Percentiles rank a stretch among this genome's conserved stretches.
These are phyloP conservation scores for Amesomyces nigricolor DNA, from an alignment of 2,329 filamentous ascomycete species.

Conservation along the genomic window DNA sequence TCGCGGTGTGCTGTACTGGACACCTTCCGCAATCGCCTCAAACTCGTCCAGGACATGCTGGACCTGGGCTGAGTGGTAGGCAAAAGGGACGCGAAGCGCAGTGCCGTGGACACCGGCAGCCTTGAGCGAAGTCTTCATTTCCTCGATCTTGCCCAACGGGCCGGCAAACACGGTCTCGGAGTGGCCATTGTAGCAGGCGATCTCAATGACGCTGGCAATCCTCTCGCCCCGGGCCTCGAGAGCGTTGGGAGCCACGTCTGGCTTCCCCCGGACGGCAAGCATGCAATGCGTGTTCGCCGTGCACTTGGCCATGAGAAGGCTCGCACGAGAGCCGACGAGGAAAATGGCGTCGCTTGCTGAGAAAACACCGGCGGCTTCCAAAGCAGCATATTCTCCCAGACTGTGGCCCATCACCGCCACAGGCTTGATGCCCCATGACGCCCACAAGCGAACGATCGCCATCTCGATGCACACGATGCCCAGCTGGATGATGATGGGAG, in stretches of 20 bases:
- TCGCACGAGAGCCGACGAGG: conserved; percentile 62
- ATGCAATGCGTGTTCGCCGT: conserved; percentile 59
- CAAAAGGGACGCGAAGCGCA: conserved; percentile 46
- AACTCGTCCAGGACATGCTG: conserved; percentile 55
- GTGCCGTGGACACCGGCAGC: conserved; percentile 38
- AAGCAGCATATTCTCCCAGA: conserved; percentile 68
- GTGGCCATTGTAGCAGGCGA: conserved; percentile 71
- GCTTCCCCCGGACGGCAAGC: conserved; percentile 51
- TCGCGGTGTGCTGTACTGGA: conserved; percentile 40
- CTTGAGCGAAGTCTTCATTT: conserved; percentile 37
- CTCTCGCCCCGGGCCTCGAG: conserved; percentile 42
- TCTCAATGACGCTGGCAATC: conserved; percentile 35
- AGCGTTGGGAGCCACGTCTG: conserved; percentile 45
- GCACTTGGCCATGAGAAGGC: conserved; percentile 60
- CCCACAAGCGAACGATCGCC: conserved; percentile 51
- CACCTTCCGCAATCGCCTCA: conserved; percentile 38
- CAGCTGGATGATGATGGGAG: conserved; percentile 49
- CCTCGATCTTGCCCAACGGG: conserved; percentile 36
- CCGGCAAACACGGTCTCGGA: conserved; percentile 67
- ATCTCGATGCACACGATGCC: conserved; percentile 52
- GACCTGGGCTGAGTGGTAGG: conserved; percentile 50
- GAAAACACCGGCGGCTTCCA: conserved; percentile 64
- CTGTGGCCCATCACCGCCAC: conserved; percentile 56
- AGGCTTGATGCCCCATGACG: conserved; percentile 50
- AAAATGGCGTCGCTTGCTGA: conserved; percentile 67